phyloP scores from a whole-genome alignment of 2,329 filamentous ascomycete genomes.

The Knoxdaviesia capensis region DNA sequence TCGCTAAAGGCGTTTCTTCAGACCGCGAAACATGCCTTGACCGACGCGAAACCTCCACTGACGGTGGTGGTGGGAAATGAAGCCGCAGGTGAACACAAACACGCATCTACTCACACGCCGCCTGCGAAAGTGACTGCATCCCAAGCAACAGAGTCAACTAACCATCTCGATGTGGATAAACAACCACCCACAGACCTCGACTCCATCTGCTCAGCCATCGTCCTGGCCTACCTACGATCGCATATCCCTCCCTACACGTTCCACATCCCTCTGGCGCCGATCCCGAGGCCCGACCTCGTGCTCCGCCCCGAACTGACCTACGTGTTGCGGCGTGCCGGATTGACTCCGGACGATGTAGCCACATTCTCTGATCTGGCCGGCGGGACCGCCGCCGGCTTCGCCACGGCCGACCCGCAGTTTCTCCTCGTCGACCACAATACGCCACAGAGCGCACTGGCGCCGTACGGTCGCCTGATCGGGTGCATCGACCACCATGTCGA shows the following conservation, averaged over 20 bases:
- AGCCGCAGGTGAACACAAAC: constrained; percentile 31
- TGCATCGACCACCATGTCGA: constrained; percentile 68
- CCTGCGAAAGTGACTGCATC: neutral
- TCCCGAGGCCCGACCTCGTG: constrained; percentile 44
- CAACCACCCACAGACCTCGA: constrained; percentile 41
- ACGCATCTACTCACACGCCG: neutral
- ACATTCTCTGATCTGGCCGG: constrained; percentile 31
- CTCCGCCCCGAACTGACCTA: constrained; percentile 55
- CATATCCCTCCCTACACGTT: constrained; percentile 30
- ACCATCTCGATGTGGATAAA: neutral
- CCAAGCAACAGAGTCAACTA: neutral
- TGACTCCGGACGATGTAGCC: constrained; percentile 40
- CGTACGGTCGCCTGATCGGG: constrained; percentile 36
- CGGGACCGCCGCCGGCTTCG: constrained; percentile 14
- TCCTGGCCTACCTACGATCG: constrained; percentile 56
- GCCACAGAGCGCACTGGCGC: constrained; percentile 38
- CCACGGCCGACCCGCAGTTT: constrained; percentile 41
- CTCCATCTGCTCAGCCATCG: constrained; percentile 53
- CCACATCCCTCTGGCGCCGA: constrained; percentile 55
- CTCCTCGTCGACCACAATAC: constrained; percentile 65
- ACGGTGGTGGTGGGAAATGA: constrained; percentile 49
- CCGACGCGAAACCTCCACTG: constrained; percentile 19
- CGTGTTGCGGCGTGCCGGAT: constrained; percentile 38
- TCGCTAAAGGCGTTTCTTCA: constrained; percentile 31
- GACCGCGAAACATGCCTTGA: constrained; percentile 25